Evolutionary conservation across 805 yeast species (phyloP).

Genomic region (Starmerella scarabaei): DNA sequence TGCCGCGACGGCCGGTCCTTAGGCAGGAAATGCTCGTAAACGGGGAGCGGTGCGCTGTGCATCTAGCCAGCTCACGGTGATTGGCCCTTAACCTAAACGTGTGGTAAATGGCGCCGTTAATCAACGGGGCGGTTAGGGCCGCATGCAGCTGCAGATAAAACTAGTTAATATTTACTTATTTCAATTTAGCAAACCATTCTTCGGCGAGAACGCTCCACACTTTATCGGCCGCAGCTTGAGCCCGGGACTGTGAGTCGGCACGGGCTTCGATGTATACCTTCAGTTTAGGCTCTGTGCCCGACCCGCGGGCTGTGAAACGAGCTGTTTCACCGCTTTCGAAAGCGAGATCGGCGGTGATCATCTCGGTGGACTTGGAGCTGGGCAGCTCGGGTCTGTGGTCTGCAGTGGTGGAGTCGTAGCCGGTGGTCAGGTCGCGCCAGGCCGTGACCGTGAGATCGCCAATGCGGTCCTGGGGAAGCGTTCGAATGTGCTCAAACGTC

Average conservation of each 20-base stretch:
- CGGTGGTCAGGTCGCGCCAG: constrained; percentile 78
- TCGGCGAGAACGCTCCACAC: constrained; percentile 60
- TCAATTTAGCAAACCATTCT: constrained; percentile 44
- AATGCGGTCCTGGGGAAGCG: constrained; percentile 34
- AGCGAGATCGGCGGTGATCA: constrained; percentile 58
- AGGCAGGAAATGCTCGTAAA: constrained; percentile 18
- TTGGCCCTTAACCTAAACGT: background rate
- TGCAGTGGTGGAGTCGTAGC: constrained; percentile 58
- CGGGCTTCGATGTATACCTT: constrained; percentile 81
- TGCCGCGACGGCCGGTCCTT: constrained; percentile 4
- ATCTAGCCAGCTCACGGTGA: constrained; percentile 2
- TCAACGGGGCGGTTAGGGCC: no score
- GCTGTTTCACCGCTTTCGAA: constrained; percentile 31
- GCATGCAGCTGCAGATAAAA: no score
- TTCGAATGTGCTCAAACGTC: constrained; percentile 46
- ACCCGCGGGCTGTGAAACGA: constrained; percentile 78
- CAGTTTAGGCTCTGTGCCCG: constrained; percentile 93
- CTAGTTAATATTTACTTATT: background rate
- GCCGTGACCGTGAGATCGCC: constrained; percentile 45
- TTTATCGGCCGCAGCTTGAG: constrained; percentile 39
- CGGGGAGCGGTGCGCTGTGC: constrained; percentile 21
- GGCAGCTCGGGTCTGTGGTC: constrained; percentile 55
- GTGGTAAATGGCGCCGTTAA: no score
- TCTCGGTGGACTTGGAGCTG: constrained; percentile 59
- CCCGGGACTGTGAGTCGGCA: constrained; percentile 35